phyloP scores from a whole-genome alignment of 2,329 filamentous ascomycete species.

The Penicillium palitans region DNA sequence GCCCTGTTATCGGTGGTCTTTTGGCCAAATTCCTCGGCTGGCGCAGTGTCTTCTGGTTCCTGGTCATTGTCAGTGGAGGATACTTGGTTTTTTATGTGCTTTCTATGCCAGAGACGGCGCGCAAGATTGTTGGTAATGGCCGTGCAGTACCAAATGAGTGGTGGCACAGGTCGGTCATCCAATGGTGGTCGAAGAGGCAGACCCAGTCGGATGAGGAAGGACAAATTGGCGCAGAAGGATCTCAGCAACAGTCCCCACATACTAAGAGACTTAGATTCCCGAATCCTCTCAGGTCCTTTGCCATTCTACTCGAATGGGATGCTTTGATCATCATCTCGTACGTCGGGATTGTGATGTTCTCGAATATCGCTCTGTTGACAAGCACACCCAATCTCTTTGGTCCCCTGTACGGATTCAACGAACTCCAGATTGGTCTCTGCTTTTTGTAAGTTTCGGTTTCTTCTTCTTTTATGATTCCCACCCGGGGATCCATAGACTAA shows the following conservation, averaged over 20 bases:
- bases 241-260: slow-evolving; percentile 13
- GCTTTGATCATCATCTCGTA: slow-evolving; percentile 38
- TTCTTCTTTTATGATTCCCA: neutral
- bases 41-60: slow-evolving; percentile 36
- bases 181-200: slow-evolving; percentile 15
- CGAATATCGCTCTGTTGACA: slow-evolving; percentile 43
- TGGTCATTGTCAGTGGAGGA: slow-evolving; percentile 27
- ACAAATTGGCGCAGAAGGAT: neutral
- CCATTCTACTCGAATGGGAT: slow-evolving; percentile 43
- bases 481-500: neutral
- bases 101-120: slow-evolving; percentile 38
- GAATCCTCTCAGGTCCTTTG: slow-evolving; percentile 46
- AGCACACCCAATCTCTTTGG: slow-evolving; percentile 42
- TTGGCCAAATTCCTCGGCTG: slow-evolving; percentile 29
- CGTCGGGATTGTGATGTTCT: slow-evolving; percentile 35
- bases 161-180: slow-evolving; percentile 25
- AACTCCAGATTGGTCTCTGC: slow-evolving; percentile 29
- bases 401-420: slow-evolving; percentile 37
- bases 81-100: slow-evolving; percentile 18
- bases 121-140: slow-evolving; percentile 34
- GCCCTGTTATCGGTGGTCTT: slow-evolving; percentile 35
- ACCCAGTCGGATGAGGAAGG: slow-evolving; percentile 3
- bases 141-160: slow-evolving; percentile 27
- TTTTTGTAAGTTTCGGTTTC: slow-evolving; percentile 22
- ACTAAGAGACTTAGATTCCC: slow-evolving; percentile 43